Percentiles rank a stretch among this genome's conserved stretches.
Conservation (phyloP, 2,329 filamentous ascomycete genomes). For the Calonectria honghensis region DNA sequence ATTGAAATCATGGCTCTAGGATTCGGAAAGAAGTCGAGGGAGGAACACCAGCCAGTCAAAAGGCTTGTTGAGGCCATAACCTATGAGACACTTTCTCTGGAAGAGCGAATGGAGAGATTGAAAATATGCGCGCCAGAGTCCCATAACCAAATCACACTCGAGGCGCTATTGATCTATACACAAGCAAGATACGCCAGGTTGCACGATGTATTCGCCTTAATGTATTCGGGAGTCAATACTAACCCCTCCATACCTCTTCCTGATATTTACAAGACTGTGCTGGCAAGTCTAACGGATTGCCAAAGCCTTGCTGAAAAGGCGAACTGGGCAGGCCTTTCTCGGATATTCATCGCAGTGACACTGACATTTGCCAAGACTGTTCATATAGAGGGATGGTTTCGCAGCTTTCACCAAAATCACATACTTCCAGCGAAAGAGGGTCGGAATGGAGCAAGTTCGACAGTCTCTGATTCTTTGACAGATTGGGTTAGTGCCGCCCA, state of each 20-base stretch:
- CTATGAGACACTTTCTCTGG: background rate
- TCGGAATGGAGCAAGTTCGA: background rate
- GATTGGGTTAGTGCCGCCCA: background rate
- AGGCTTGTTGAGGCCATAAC: background rate
- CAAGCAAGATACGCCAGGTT: background rate
- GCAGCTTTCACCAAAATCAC: background rate
- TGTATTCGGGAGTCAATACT: background rate
- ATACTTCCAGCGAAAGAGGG: background rate
- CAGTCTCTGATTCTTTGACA: background rate
- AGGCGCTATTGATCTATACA: background rate
- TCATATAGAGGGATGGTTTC: background rate
- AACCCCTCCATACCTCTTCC: background rate
- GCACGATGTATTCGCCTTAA: background rate
- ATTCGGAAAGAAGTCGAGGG: background rate
- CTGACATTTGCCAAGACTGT: background rate
- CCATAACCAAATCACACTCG: background rate
- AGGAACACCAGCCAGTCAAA: background rate
- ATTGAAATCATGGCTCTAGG: background rate
- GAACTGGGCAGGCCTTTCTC: background rate
- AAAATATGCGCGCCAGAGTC: background rate
- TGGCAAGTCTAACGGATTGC: background rate
- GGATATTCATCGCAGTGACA: background rate
- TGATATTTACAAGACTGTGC: background rate
- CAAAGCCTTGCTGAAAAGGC: background rate
- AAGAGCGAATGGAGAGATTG: background rate